Evolutionary conservation across 169 alveolate species (phyloP).

Genomic region (Blepharisma undulans): DNA sequence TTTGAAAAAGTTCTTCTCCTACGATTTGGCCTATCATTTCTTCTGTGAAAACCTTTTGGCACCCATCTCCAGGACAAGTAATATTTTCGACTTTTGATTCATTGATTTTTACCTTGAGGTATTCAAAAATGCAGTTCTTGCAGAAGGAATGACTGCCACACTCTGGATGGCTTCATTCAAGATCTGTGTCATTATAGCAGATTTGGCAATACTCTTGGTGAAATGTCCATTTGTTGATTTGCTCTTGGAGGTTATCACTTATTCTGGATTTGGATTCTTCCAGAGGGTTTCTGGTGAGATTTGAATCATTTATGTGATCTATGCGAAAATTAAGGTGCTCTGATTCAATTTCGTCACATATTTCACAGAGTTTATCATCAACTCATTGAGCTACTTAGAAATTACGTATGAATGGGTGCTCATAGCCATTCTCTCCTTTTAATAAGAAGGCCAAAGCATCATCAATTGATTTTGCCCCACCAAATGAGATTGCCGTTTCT

Average conservation of each 20-base stretch:
- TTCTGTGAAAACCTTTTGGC: slow-evolving; percentile 19
- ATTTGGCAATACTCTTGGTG: neutral
- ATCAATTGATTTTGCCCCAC: neutral
- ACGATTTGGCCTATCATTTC: slow-evolving; percentile 24
- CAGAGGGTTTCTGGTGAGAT: neutral
- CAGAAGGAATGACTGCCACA: slow-evolving; percentile 48
- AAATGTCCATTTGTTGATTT: neutral
- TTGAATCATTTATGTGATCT: neutral
- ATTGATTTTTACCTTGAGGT: slow-evolving; percentile 33
- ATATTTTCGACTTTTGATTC: slow-evolving; percentile 13
- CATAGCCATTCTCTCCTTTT: slow-evolving; percentile 21
- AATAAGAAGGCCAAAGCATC: neutral
- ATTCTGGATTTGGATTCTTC: neutral
- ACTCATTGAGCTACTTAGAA: neutral
- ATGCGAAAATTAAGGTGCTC: slow-evolving; percentile 6
- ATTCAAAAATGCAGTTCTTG: slow-evolving; percentile 37
- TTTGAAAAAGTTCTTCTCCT: neutral
- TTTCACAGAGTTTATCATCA: neutral
- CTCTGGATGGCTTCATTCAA: neutral
- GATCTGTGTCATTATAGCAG: neutral
- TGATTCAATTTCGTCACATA: neutral
- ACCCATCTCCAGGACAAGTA: slow-evolving; percentile 43
- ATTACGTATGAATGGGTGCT: slow-evolving; percentile 29
- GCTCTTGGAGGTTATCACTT: neutral
- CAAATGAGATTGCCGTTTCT: neutral